Conservation (phyloP, 495 filamentous ascomycete species). For the Xylaria flabelliformis region DNA sequence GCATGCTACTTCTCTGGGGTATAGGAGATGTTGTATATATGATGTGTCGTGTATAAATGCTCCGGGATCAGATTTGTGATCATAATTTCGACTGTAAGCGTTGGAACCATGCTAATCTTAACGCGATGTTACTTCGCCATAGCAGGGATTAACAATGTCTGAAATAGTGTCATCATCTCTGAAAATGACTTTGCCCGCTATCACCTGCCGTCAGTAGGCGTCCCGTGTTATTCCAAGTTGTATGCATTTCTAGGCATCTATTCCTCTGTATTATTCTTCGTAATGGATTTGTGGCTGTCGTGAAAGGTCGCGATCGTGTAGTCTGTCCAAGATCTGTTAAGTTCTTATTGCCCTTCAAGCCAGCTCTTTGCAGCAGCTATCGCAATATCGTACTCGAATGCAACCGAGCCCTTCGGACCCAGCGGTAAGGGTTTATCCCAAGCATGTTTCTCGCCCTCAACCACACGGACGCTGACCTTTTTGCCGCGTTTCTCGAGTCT, state of each 20-base stretch:
- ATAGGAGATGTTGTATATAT: neutral
- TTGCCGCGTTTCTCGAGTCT: slow-evolving; percentile 63
- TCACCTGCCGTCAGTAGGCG: no score
- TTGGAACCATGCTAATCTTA: neutral
- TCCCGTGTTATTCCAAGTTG: no score
- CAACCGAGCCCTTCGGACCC: slow-evolving; percentile 29
- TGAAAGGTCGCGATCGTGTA: neutral
- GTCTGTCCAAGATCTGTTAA: neutral
- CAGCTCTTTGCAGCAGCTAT: slow-evolving; percentile 29
- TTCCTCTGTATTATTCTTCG: neutral
- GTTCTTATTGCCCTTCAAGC: slow-evolving; percentile 3
- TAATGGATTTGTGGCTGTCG: neutral
- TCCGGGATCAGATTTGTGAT: neutral
- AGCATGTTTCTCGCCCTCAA: slow-evolving; percentile 69
- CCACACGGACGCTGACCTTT: slow-evolving; percentile 63
- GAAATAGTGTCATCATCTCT: neutral
- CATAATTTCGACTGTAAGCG: neutral
- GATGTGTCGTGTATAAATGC: neutral
- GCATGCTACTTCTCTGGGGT: neutral
- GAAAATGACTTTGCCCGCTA: neutral
- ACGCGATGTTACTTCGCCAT: neutral
- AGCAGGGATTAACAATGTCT: neutral
- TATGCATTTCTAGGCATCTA: neutral
- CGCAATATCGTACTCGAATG: slow-evolving; percentile 32
- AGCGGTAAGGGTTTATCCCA: slow-evolving; percentile 76